These are phyloP conservation scores for Scutellaria barbata DNA, from an alignment of 257 asterid genomes.

Conservation along the genomic window DNA sequence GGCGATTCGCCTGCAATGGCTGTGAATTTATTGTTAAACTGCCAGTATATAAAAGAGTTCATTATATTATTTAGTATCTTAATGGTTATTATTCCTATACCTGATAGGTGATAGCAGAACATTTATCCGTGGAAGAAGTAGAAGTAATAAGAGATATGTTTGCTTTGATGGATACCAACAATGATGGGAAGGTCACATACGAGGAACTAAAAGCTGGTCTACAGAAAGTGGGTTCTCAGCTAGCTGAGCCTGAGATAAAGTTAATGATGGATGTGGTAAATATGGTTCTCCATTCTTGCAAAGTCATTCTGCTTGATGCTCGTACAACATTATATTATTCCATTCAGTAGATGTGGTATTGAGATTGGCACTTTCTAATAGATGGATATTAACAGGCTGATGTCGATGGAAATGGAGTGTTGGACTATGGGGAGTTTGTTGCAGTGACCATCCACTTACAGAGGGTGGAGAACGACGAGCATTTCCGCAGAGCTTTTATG, in stretches of 20 bases:
- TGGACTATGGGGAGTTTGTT: slow-evolving; percentile 98
- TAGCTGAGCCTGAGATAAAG: slow-evolving; percentile 97
- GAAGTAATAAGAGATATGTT: slow-evolving; percentile 97
- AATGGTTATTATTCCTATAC: slow-evolving; percentile 22
- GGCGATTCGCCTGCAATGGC: neutral
- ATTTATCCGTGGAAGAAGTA: slow-evolving; percentile 85
- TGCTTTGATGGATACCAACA: slow-evolving; percentile 87
- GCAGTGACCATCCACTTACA: slow-evolving; percentile 97
- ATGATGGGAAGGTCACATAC: slow-evolving; percentile 88
- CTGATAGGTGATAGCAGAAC: slow-evolving; percentile 86
- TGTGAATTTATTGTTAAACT: no score
- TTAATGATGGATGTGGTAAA: slow-evolving; percentile 97
- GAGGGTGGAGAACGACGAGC: slow-evolving; percentile 92
- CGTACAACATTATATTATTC: slow-evolving; percentile 4
- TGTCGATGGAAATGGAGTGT: slow-evolving; percentile 87
- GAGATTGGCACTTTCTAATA: slow-evolving; percentile 15
- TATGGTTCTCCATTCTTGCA: slow-evolving; percentile 27
- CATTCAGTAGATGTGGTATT: neutral
- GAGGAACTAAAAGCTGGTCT: slow-evolving; percentile 91
- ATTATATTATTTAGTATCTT: slow-evolving; percentile 1
- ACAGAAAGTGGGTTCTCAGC: slow-evolving; percentile 91
- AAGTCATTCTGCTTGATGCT: slow-evolving; percentile 22
- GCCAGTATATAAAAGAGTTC: neutral
- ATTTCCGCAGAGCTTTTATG: slow-evolving; percentile 85
- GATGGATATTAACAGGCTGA: slow-evolving; percentile 66